Conservation (phyloP, 1,139 yeast species). For the Pneumocystis murina region DNA sequence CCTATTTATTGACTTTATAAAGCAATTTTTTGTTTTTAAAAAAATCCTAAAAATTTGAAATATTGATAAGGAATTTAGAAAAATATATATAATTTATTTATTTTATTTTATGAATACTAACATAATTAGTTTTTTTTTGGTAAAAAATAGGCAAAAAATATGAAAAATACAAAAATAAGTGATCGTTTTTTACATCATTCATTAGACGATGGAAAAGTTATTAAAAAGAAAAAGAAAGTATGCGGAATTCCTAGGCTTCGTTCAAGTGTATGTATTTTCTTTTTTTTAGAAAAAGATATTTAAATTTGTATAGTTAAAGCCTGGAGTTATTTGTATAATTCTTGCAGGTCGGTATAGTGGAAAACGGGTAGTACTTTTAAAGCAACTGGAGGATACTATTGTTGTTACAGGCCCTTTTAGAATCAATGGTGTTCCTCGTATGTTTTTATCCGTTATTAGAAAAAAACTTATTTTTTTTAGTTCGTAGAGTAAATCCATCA, state of each 20-base stretch:
- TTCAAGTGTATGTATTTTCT: background rate
- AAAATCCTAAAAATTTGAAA: background rate
- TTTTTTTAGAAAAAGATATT: background rate
- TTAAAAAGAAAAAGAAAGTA: background rate
- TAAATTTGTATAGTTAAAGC: constrained; percentile 32
- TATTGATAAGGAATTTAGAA: background rate
- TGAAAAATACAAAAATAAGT: background rate
- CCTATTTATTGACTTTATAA: background rate
- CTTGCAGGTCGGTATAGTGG: constrained; percentile 99
- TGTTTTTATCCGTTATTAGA: background rate
- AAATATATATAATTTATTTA: background rate
- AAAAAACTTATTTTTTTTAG: background rate
- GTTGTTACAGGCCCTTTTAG: constrained; percentile 99
- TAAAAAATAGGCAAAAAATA: background rate
- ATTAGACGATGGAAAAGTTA: background rate
- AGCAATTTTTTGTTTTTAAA: background rate
- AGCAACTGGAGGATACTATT: constrained; percentile 95
- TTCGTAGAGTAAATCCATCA: constrained; percentile 94
- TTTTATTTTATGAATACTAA: background rate
- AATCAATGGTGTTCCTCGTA: constrained; percentile 94
- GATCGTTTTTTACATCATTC: background rate
- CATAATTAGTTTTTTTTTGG: background rate
- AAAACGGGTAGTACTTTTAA: constrained; percentile 98
- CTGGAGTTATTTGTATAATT: constrained; percentile 96
- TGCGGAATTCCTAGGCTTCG: background rate